phyloP scores from a whole-genome alignment of 306 rosid species.

The Trichosanthes truncata region DNA sequence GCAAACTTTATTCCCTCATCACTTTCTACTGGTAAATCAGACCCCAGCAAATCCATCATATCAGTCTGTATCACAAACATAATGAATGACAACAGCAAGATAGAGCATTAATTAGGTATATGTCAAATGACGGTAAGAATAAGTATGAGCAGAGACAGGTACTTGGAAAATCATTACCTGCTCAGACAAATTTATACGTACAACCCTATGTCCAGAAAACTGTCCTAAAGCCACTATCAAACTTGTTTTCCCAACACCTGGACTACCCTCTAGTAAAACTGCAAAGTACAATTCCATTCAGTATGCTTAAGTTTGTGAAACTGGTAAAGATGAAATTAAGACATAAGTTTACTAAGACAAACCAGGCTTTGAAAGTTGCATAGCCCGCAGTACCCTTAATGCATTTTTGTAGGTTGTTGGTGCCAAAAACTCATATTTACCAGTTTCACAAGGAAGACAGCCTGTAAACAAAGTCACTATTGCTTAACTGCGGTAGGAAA shows the following conservation, averaged over 20 bases:
- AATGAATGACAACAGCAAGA: neutral
- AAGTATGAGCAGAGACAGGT: neutral
- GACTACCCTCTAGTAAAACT: slow-evolving; percentile 96
- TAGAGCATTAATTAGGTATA: neutral
- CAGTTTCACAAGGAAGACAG: slow-evolving; percentile 28
- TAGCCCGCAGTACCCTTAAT: slow-evolving; percentile 72
- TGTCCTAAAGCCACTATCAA: slow-evolving; percentile 76
- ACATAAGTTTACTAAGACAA: neutral
- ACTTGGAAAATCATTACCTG: slow-evolving; percentile 45
- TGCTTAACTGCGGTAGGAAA: neutral
- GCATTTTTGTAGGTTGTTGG: slow-evolving; percentile 79
- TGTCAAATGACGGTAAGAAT: neutral
- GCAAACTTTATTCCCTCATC: slow-evolving; percentile 79
- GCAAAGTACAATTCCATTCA: slow-evolving; percentile 19
- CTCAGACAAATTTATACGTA: slow-evolving; percentile 85
- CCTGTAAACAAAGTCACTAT: slow-evolving; percentile 31
- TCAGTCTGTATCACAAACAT: slow-evolving; percentile 59
- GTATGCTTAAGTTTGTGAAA: slow-evolving; percentile 3
- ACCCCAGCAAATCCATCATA: slow-evolving; percentile 92
- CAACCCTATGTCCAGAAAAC: slow-evolving; percentile 72
- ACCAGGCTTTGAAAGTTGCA: slow-evolving; percentile 97
- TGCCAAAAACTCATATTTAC: slow-evolving; percentile 61
- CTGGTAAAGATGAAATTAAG: neutral
- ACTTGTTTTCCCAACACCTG: slow-evolving; percentile 98
- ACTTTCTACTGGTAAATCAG: slow-evolving; percentile 88